phyloP scores from a whole-genome alignment of 2,329 filamentous ascomycete species.

The Cladosporium austrohemisphaericum region DNA sequence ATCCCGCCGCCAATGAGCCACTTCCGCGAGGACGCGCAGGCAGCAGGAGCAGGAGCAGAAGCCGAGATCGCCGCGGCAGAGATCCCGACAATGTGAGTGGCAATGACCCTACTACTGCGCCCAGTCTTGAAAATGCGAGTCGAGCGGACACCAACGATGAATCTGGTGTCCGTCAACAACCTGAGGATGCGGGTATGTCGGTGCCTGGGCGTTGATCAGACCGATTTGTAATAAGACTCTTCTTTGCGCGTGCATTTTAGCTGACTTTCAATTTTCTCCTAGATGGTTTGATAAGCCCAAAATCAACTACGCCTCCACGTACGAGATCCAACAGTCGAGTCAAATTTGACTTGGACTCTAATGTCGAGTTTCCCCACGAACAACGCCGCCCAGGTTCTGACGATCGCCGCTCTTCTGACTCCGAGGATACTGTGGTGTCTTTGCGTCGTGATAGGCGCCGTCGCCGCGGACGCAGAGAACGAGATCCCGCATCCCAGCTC shows the following conservation, averaged over 20 bases:
- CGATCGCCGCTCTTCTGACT: conserved; percentile 11
- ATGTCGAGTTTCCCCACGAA: conserved; percentile 27
- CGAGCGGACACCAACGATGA: conserved; percentile 7
- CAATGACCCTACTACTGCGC: conserved; percentile 4
- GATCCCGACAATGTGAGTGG: conserved; percentile 50
- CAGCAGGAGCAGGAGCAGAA: conserved; percentile 25
- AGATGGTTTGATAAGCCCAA: conserved; percentile 31
- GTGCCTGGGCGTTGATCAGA: conserved; percentile 10
- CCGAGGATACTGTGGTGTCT: conserved; percentile 7
- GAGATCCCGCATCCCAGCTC: conserved; percentile 44
- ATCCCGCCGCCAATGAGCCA: conserved; percentile 19
- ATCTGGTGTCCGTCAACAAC: conserved; percentile 5
- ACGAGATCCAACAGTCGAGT: conserved; percentile 29
- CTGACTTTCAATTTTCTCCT: conserved; percentile 9
- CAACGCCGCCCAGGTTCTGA: conserved; percentile 20
- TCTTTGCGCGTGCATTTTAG: background rate
- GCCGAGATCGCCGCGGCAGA: conserved; percentile 32
- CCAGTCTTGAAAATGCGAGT: conserved; percentile 1
- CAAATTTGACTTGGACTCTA: conserved; percentile 31
- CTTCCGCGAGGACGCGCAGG: conserved; percentile 19
- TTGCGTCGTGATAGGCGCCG: conserved; percentile 37
- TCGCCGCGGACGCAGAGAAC: conserved; percentile 40
- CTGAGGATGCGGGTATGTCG: conserved; percentile 24
- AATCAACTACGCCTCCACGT: conserved; percentile 16
- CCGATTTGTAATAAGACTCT: conserved; percentile 10